Evolutionary conservation across 257 asterid species (phyloP).

Genomic region (Ajuga chamaepitys): DNA sequence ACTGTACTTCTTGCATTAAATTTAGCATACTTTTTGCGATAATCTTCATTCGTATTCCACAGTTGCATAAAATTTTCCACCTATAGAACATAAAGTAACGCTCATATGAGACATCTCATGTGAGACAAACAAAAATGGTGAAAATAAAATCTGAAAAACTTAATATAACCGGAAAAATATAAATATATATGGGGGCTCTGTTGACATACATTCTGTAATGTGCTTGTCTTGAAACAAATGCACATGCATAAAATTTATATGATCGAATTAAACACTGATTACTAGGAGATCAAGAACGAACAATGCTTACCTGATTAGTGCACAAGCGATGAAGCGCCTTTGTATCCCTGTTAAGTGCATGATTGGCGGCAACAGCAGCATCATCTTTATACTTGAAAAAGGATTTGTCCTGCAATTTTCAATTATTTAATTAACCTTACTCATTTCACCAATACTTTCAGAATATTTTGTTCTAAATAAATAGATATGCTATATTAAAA

Average conservation of each 20-base stretch:
- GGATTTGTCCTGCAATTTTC: constrained; percentile 54
- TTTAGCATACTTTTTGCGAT: constrained; percentile 56
- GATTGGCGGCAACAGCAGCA: constrained; percentile 43
- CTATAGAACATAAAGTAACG: no score
- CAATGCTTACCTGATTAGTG: constrained; percentile 44
- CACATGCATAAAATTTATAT: neutral
- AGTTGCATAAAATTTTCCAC: constrained; percentile 63
- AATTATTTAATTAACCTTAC: constrained; percentile 13
- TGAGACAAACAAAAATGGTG: no score
- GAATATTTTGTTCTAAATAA: neutral
- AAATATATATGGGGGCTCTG: no score
- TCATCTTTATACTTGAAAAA: constrained; percentile 59
- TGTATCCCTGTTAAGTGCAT: constrained; percentile 44
- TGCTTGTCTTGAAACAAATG: no score
- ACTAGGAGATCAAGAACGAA: neutral
- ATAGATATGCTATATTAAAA: neutral
- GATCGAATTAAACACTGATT: neutral
- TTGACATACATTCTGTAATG: no score
- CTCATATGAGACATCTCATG: no score
- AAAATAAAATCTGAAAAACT: no score
- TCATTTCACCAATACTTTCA: neutral
- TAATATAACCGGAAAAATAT: no score
- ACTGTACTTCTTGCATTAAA: constrained; percentile 59
- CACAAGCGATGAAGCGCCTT: constrained; percentile 54
- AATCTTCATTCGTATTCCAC: constrained; percentile 62